Evolutionary conservation across 192 early-diverging fungal genomes (phyloP).

Genomic region (Entomortierella parvispora): DNA sequence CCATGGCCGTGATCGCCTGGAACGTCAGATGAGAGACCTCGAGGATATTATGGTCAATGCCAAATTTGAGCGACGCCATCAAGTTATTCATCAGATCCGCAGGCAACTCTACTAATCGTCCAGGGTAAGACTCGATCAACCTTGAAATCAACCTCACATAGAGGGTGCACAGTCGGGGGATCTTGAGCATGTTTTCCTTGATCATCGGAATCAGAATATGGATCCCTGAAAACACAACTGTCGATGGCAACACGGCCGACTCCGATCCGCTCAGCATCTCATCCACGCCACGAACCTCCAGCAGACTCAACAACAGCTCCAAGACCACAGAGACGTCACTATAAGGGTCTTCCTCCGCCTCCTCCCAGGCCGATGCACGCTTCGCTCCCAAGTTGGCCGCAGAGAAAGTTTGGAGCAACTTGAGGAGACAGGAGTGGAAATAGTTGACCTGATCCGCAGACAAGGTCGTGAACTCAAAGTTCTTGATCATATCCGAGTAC

Average conservation of each 20-base stretch:
- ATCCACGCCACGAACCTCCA: conserved; percentile 35
- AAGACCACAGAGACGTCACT: conserved; percentile 71
- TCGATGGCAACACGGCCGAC: conserved; percentile 55
- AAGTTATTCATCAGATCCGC: conserved; percentile 61
- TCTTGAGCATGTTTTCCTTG: conserved; percentile 75
- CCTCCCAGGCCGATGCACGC: conserved; percentile 51
- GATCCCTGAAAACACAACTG: conserved; percentile 77
- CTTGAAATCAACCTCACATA: conserved; percentile 74
- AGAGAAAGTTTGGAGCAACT: conserved; percentile 67
- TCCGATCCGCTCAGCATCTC: conserved; percentile 44
- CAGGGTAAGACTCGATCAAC: conserved; percentile 72
- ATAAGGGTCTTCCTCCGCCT: conserved; percentile 73
- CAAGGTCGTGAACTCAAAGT: conserved; percentile 57
- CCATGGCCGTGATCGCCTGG: conserved; percentile 71
- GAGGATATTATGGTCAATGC: conserved; percentile 66
- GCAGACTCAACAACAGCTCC: conserved; percentile 53
- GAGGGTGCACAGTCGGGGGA: conserved; percentile 68
- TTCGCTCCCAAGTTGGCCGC: conserved; percentile 63
- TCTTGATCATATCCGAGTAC: conserved; percentile 63
- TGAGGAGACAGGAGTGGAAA: conserved; percentile 57
- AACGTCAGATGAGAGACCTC: conserved; percentile 68
- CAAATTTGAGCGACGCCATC: conserved; percentile 70
- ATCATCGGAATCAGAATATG: conserved; percentile 77
- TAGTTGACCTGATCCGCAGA: conserved; percentile 56
- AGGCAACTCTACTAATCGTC: conserved; percentile 63